Evolutionary conservation across 2,329 filamentous ascomycete species (phyloP), one percentile per base, ranked within the genome.

Genomic region (Penicillium corylophilum): DNA sequence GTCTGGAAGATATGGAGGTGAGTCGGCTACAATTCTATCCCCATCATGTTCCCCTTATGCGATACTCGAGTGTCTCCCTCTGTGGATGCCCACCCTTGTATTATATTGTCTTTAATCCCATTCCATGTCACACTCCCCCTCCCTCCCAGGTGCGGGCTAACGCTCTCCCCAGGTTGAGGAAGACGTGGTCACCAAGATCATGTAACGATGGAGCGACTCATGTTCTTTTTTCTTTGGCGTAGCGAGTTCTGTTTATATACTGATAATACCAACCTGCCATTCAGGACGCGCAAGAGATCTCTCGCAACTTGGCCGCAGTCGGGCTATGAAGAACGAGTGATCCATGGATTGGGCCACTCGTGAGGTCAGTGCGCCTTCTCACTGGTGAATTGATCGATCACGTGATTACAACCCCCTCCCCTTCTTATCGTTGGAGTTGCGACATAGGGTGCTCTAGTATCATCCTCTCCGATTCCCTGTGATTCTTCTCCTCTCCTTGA

Each of bases 1-100:
- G 92, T 54, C 80, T 99, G 50, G 94, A 99, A 77, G 94, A 99
- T 70, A 96, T 97, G 87, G 94, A 99, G 90, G 94, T 99, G 76
- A 85, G 90, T 86, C 59, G 45, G 35, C 20, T 38, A 38, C 35
- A 22, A 16, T 36, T 12, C 16, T 15, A 33, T 33, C 8, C 15
- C 31, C n/a, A n/a, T n/a, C n/a, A n/a, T n/a, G n/a, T n/a, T n/a
- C n/a, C 29, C 31, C 31, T n/a, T 16, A 38, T 22, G 35, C 35
- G 18, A 38, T 38, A 38, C 18, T 20, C 9, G 9, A 18, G 16
- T 38, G 16, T 38, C 35, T 38, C 5, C 35, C 16, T 20, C 16
- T 5, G 35, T 20, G 35, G 35, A 38, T 20, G 35, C 31, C 22
- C 39, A 12, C 16, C 20, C 36, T 26, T 35, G 29, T 44, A 20